These are phyloP conservation scores for Rhodamnia argentea DNA, from an alignment of 345 rosid genomes.

Conservation along the genomic window DNA sequence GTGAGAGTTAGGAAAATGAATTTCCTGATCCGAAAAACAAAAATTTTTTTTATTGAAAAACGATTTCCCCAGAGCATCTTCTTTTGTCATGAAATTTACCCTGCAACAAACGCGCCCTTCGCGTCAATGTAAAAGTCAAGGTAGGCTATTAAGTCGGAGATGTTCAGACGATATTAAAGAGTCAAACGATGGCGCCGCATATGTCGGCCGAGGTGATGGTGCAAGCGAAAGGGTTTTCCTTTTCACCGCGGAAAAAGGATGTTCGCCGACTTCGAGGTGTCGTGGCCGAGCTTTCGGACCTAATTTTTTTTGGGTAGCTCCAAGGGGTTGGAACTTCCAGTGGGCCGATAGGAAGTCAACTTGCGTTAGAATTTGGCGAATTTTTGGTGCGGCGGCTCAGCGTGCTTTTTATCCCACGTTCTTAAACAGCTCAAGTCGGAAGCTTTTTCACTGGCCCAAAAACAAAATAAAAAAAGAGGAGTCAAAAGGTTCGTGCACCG, in stretches of 20 bases:
- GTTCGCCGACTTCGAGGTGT: not conserved
- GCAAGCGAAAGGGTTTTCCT: not conserved
- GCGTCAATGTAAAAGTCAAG: not conserved
- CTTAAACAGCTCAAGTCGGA: not conserved
- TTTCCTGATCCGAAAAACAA: too few species aligned
- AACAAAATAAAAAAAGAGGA: not conserved
- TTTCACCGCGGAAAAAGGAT: not conserved
- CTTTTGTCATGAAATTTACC: not conserved
- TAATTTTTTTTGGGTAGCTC: not conserved
- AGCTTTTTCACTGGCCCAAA: not conserved
- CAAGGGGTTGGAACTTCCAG: not conserved
- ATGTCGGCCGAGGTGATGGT: not conserved
- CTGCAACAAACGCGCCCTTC: not conserved
- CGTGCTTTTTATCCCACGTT: not conserved
- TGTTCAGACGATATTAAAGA: not conserved
- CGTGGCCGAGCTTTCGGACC: not conserved
- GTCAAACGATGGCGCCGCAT: not conserved
- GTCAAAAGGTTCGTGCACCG: not conserved
- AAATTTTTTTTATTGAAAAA: not conserved
- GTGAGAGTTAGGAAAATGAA: too few species aligned
- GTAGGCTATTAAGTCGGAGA: not conserved
- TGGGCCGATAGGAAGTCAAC: not conserved
- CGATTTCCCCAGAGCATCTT: not conserved
- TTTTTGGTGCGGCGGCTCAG: not conserved
- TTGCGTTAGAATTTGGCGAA: not conserved